Conservation (phyloP, 1,284 basidiomycete genomes). For the Ceratobasidium sp. region DNA sequence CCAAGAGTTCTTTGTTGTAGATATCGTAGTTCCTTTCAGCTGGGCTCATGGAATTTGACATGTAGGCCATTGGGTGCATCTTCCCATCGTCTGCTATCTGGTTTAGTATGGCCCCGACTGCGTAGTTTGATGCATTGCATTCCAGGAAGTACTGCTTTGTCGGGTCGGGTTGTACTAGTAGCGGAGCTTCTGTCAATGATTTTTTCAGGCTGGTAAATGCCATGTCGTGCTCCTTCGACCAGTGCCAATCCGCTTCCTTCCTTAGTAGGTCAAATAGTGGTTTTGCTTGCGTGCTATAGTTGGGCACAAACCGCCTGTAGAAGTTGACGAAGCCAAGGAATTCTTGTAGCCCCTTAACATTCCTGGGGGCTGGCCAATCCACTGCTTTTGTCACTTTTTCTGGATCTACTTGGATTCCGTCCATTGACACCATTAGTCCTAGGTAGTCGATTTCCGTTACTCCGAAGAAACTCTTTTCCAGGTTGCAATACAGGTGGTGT, state of each 20-base stretch:
- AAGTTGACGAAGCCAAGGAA: constrained; percentile 55
- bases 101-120: constrained; percentile 54
- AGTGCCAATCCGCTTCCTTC: constrained; percentile 48
- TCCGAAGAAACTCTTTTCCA: constrained; percentile 53
- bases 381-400: constrained; percentile 54
- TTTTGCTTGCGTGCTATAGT: constrained; percentile 52
- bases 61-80: constrained; percentile 54
- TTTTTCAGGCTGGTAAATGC: constrained; percentile 54
- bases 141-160: constrained; percentile 51
- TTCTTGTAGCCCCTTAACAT: constrained; percentile 51
- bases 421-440: constrained; percentile 51
- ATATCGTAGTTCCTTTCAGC: constrained; percentile 58
- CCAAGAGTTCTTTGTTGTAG: constrained; percentile 64
- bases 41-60: constrained; percentile 51
- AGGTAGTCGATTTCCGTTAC: constrained; percentile 53
- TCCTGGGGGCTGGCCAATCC: background rate
- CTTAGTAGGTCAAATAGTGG: constrained; percentile 52
- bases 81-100: constrained; percentile 46
- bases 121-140: constrained; percentile 55
- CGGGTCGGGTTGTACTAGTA: constrained; percentile 55
- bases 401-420: constrained; percentile 53
- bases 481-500: constrained; percentile 49
- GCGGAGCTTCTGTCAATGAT: constrained; percentile 51
- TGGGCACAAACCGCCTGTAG: constrained; percentile 53
- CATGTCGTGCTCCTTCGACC: constrained; percentile 36